phyloP scores from a whole-genome alignment of 2,329 filamentous ascomycete genomes.

The Exophiala viscosa region DNA sequence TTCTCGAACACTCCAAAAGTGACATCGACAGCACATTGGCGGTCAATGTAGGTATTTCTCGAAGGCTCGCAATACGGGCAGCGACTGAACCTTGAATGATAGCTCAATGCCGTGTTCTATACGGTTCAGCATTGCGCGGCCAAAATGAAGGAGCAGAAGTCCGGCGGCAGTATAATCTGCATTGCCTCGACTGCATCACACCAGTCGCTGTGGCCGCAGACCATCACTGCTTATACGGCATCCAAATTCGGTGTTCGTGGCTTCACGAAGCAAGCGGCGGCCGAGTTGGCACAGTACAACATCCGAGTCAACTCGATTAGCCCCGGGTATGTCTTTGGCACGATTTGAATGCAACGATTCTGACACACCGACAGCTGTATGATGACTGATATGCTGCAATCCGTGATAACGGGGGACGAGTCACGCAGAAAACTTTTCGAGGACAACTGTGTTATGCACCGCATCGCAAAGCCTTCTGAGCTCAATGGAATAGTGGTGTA shows the following conservation, averaged over 20 bases:
- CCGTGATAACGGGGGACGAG: conserved; percentile 1
- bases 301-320: conserved; percentile 32
- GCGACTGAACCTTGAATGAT: not conserved
- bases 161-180: conserved; percentile 23
- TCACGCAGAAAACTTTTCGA: conserved; percentile 1
- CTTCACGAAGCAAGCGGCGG: conserved; percentile 38
- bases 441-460: conserved; percentile 1
- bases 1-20: conserved; percentile 9
- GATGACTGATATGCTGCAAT: conserved; percentile 9
- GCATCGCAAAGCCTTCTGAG: conserved; percentile 3
- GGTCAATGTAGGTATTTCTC: conserved; percentile 7
- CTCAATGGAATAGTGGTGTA: conserved; percentile 7
- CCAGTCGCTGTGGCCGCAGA: conserved; percentile 32
- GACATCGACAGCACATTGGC: conserved; percentile 26
- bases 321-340: conserved; percentile 26
- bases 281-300: conserved; percentile 35
- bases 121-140: conserved; percentile 7
- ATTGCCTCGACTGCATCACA: conserved; percentile 12
- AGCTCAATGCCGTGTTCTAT: conserved; percentile 11
- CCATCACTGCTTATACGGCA: conserved; percentile 31
- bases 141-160: conserved; percentile 5
- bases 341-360: not conserved
- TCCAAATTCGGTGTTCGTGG: conserved; percentile 44
- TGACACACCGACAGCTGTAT: not conserved
- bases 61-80: too few species aligned